Evolutionary conservation across 331 rosid species (phyloP).

Genomic region (Phaseolus coccineus): DNA sequence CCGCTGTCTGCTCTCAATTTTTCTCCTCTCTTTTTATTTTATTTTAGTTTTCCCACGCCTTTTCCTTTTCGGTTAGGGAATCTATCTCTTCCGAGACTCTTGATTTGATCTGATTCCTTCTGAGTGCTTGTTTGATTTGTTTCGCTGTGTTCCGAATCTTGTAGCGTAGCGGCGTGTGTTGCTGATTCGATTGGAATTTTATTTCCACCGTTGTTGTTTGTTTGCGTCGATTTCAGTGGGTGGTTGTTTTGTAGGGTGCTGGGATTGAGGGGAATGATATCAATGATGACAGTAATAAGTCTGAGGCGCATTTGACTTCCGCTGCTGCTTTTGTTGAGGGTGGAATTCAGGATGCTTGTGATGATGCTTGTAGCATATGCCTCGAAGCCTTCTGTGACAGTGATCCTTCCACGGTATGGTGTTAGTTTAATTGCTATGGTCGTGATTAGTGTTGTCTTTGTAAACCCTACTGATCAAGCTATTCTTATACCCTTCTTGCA

Average conservation of each 20-base stretch:
- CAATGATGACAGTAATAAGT: constrained; percentile 13
- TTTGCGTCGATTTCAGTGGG: neutral
- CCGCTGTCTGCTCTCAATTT: neutral
- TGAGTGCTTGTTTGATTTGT: neutral
- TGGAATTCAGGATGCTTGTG: constrained; percentile 97
- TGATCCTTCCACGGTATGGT: constrained; percentile 89
- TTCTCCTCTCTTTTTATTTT: no score
- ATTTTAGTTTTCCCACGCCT: neutral
- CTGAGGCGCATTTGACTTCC: constrained; percentile 91
- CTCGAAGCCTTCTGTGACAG: constrained; percentile 84
- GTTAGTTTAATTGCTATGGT: neutral
- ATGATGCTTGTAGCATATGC: constrained; percentile 96
- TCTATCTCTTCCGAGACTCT: neutral
- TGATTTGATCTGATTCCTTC: constrained; percentile 20
- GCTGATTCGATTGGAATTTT: constrained; percentile 1
- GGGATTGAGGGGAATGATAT: constrained; percentile 60
- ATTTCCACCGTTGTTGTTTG: neutral
- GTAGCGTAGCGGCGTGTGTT: neutral
- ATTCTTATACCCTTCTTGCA: constrained; percentile 46
- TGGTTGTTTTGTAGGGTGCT: constrained; percentile 52
- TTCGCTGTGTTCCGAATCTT: neutral
- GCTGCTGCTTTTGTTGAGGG: constrained; percentile 98
- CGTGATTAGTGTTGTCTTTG: constrained; percentile 10
- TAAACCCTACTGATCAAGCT: constrained; percentile 29
- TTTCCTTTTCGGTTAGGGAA: constrained; percentile 2